Percentiles rank a stretch among this genome's conserved stretches.
Conservation (phyloP, 2,329 filamentous ascomycete species). For the Hysterium pulicare region DNA sequence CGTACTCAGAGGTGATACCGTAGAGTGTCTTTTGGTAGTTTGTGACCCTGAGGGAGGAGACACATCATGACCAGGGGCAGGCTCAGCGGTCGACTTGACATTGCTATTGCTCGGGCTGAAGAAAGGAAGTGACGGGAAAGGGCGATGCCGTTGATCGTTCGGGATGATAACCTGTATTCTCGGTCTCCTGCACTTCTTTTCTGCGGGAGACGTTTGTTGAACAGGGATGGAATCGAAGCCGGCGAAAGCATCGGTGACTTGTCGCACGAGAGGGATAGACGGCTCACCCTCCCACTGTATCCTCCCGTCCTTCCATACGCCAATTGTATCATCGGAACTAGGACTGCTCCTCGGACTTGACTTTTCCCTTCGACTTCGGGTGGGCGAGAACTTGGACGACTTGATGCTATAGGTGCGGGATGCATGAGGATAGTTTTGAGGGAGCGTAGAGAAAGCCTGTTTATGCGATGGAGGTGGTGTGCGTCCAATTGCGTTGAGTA, state of each 20-base stretch:
- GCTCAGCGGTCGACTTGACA: constrained; percentile 4
- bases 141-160: constrained; percentile 24
- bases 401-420: constrained; percentile 18
- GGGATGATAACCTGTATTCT: constrained; percentile 39
- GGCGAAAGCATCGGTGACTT: constrained; percentile 7
- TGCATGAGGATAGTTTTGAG: constrained; percentile 14
- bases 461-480: constrained; percentile 15
- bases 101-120: constrained; percentile 20
- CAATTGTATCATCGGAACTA: constrained; percentile 35
- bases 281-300: constrained; percentile 38
- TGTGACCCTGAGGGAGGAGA: constrained; percentile 26
- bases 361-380: constrained; percentile 16
- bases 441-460: constrained; percentile 13
- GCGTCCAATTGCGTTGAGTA: constrained; percentile 33
- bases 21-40: constrained; percentile 17
- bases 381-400: constrained; percentile 13
- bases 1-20: constrained; percentile 21
- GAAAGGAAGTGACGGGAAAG: constrained; percentile 21
- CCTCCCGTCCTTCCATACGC: constrained; percentile 44
- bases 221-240: constrained; percentile 6
- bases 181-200: constrained; percentile 18
- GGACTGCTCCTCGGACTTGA: constrained; percentile 21
- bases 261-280: constrained; percentile 5
- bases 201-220: constrained; percentile 3
- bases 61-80: constrained; percentile 20